Conservation (phyloP, 2,329 filamentous ascomycete genomes). For the Fusarium coicis region DNA sequence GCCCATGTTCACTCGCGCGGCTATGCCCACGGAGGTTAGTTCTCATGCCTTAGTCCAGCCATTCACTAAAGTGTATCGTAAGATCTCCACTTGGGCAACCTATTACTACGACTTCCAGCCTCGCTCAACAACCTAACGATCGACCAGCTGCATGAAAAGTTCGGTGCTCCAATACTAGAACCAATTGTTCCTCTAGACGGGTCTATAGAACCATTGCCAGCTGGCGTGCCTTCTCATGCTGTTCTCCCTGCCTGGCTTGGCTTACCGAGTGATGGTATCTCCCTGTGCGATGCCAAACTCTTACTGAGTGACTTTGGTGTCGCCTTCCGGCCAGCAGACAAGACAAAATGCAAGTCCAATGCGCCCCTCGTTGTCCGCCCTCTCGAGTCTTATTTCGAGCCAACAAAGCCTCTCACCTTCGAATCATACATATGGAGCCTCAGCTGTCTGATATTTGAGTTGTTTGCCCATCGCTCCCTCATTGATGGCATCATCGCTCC, state of each 20-base stretch:
- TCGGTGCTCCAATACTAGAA: conserved; percentile 37
- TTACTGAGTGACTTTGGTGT: conserved; percentile 51
- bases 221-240: conserved; percentile 45
- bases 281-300: conserved; percentile 38
- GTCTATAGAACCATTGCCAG: conserved; percentile 13
- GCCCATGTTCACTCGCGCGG: conserved; percentile 44
- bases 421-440: conserved; percentile 55
- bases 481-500: conserved; percentile 29
- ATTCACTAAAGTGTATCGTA: neutral
- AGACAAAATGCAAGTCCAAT: conserved; percentile 41
- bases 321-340: conserved; percentile 45
- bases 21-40: conserved; percentile 47
- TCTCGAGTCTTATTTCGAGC: conserved; percentile 52
- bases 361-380: conserved; percentile 46
- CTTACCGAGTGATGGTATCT: conserved; percentile 45
- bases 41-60: neutral
- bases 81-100: conserved; percentile 51
- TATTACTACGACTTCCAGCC: conserved; percentile 44
- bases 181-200: conserved; percentile 34
- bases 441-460: conserved; percentile 49
- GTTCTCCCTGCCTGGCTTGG: conserved; percentile 51
- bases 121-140: conserved; percentile 37
- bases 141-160: conserved; percentile 42
- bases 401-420: conserved; percentile 47
- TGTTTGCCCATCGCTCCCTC: conserved; percentile 44